Evolutionary conservation across 2,329 filamentous ascomycete genomes (phyloP).

Genomic region (Daldinia eschscholtzii): DNA sequence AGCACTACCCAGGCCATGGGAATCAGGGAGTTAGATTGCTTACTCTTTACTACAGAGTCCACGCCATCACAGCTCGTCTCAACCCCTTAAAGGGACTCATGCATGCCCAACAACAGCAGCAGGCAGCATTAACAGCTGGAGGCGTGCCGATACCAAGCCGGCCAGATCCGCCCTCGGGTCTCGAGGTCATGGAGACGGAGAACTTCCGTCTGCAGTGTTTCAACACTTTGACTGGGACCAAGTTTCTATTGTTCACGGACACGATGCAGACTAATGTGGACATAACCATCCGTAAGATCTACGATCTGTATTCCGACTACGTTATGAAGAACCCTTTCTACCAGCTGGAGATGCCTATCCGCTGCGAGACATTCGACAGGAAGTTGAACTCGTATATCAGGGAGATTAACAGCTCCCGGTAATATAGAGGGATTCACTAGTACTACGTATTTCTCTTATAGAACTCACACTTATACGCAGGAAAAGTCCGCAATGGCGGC

Average conservation of each 20-base stretch:
- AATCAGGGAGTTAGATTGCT: constrained; percentile 8
- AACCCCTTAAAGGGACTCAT: constrained; percentile 63
- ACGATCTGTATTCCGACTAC: constrained; percentile 95
- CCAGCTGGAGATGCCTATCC: constrained; percentile 95
- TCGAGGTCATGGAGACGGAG: constrained; percentile 93
- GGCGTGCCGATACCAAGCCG: constrained; percentile 57
- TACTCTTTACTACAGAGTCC: constrained; percentile 63
- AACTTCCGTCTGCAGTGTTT: constrained; percentile 97
- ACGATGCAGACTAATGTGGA: constrained; percentile 89
- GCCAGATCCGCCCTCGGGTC: constrained; percentile 77
- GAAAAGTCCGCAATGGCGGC: background rate
- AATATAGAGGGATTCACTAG: constrained; percentile 48
- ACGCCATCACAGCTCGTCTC: constrained; percentile 75
- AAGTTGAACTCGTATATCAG: constrained; percentile 85
- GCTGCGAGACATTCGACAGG: constrained; percentile 95
- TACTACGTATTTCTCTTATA: constrained; percentile 6
- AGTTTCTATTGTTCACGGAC: constrained; percentile 96
- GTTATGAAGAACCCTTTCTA: constrained; percentile 99
- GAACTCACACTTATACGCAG: background rate
- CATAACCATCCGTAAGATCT: constrained; percentile 83
- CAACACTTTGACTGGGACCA: constrained; percentile 91
- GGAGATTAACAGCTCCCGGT: constrained; percentile 72
- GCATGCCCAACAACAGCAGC: constrained; percentile 48
- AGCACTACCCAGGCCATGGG: constrained; percentile 1
- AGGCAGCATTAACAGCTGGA: constrained; percentile 35